Evolutionary conservation across 768 basidiomycete species (phyloP).

Genomic region (Collybia mongolica): DNA sequence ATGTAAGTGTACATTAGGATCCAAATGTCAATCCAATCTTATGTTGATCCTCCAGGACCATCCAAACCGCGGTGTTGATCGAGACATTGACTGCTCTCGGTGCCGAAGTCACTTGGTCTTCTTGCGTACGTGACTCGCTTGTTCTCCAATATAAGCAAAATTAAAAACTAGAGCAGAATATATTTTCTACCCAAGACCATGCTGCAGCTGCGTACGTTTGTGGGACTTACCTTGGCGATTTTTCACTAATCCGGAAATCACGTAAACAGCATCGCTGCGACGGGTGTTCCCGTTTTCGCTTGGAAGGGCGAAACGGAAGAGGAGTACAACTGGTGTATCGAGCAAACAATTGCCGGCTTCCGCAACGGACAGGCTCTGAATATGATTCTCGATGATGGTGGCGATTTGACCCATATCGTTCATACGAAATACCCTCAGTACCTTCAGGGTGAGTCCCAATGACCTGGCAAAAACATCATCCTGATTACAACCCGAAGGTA

Average conservation of each 20-base stretch:
- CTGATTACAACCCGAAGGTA: conserved; percentile 43
- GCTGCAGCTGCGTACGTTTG: conserved; percentile 88
- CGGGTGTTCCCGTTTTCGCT: conserved; percentile 96
- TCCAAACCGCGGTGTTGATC: conserved; percentile 97
- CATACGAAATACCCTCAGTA: conserved; percentile 96
- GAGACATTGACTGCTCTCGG: conserved; percentile 95
- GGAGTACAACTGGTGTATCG: conserved; percentile 97
- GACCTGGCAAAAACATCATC: neutral
- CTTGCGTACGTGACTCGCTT: conserved; percentile 63
- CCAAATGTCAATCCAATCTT: conserved; percentile 5
- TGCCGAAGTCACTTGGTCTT: conserved; percentile 98
- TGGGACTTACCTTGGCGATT: neutral
- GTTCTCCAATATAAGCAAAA: neutral
- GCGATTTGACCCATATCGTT: conserved; percentile 91
- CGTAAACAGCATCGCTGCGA: conserved; percentile 81
- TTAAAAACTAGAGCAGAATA: conserved; percentile 60
- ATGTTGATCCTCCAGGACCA: conserved; percentile 63
- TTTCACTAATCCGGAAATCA: conserved; percentile 2
- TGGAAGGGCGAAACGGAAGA: conserved; percentile 99
- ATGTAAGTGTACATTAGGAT: conserved; percentile 56
- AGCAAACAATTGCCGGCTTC: conserved; percentile 93
- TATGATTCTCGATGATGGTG: conserved; percentile 99
- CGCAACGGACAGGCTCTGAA: conserved; percentile 80
- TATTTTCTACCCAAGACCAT: conserved; percentile 99
- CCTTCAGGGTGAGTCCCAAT: conserved; percentile 54